Conservation (phyloP, 2,329 filamentous ascomycete species). For the Colletotrichum tropicicola region DNA sequence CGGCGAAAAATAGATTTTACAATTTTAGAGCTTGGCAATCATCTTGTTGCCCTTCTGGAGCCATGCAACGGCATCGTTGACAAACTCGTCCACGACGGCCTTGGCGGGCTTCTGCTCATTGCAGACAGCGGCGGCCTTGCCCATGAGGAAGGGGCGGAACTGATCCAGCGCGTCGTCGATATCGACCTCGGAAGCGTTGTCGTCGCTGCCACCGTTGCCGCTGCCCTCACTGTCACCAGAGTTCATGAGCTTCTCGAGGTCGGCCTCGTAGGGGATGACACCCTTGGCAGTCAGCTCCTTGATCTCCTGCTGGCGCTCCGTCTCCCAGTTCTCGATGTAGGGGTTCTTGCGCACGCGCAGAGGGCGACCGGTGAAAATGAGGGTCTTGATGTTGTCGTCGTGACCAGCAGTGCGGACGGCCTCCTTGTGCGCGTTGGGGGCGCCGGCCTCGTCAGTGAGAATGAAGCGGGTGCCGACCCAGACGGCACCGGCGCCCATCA, state of each 20-base stretch:
- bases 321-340: constrained; percentile 97
- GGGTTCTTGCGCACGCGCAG: constrained; percentile 92
- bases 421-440: constrained; percentile 93
- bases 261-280: constrained; percentile 90
- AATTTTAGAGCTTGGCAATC: constrained; percentile 74
- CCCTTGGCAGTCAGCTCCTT: constrained; percentile 91
- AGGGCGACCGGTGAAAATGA: constrained; percentile 98
- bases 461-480: constrained; percentile 99
- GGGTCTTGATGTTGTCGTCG: constrained; percentile 95
- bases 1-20: constrained; percentile 7
- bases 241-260: constrained; percentile 81
- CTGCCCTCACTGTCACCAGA: constrained; percentile 70
- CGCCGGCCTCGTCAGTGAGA: constrained; percentile 91
- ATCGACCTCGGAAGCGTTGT: constrained; percentile 72
- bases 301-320: constrained; percentile 88
- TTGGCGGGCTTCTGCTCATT: constrained; percentile 93
- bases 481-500: constrained; percentile 90
- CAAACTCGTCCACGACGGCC: constrained; percentile 93
- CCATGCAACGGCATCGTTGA: constrained; percentile 79
- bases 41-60: constrained; percentile 74
- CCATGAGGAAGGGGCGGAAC: constrained; percentile 92
- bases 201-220: constrained; percentile 70
- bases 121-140: constrained; percentile 92
- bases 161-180: constrained; percentile 92
- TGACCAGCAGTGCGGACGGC: constrained; percentile 90